A percentile compares a stretch with the other conserved stretches of the same genome.
These are phyloP conservation scores for Nakazawaea ambrosiae DNA, from an alignment of 805 yeast genomes.

Conservation along the genomic window DNA sequence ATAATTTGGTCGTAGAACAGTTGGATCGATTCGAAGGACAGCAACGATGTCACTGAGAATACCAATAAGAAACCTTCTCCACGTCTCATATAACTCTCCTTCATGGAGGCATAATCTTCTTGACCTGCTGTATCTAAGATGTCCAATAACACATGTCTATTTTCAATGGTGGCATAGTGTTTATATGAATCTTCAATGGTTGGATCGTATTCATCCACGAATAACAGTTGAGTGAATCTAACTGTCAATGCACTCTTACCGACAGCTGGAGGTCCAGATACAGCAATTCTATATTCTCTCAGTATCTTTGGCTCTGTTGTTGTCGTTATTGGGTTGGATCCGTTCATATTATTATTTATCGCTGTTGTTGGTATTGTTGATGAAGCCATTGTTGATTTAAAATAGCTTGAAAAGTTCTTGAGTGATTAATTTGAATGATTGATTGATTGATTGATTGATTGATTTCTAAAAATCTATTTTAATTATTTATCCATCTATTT, in stretches of 20 bases:
- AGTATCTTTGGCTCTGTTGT: slow-evolving; percentile 8
- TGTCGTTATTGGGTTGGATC: slow-evolving; percentile 1
- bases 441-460: no score
- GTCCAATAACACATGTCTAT: slow-evolving; percentile 70
- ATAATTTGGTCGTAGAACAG: slow-evolving; percentile 49
- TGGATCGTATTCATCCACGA: slow-evolving; percentile 97
- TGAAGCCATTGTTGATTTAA: no score
- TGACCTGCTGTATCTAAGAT: slow-evolving; percentile 98
- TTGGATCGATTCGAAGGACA: slow-evolving; percentile 78
- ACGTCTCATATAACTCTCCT: slow-evolving; percentile 92
- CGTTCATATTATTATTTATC: no score
- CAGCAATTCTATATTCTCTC: slow-evolving; percentile 85
- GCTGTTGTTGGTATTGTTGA: no score
- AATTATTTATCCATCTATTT: no score
- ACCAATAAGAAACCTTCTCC: slow-evolving; percentile 92
- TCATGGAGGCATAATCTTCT: slow-evolving; percentile 90
- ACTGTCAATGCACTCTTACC: slow-evolving; percentile 96
- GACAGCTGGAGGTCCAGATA: slow-evolving; percentile 98
- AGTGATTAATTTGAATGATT: no score
- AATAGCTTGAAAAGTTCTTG: no score
- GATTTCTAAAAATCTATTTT: no score
- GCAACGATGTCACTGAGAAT: slow-evolving; percentile 79
- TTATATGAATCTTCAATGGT: slow-evolving; percentile 92
- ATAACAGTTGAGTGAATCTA: slow-evolving; percentile 89
- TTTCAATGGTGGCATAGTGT: slow-evolving; percentile 80